Conservation (phyloP, 139 green algal genomes). For the Picochlorum sp. region DNA sequence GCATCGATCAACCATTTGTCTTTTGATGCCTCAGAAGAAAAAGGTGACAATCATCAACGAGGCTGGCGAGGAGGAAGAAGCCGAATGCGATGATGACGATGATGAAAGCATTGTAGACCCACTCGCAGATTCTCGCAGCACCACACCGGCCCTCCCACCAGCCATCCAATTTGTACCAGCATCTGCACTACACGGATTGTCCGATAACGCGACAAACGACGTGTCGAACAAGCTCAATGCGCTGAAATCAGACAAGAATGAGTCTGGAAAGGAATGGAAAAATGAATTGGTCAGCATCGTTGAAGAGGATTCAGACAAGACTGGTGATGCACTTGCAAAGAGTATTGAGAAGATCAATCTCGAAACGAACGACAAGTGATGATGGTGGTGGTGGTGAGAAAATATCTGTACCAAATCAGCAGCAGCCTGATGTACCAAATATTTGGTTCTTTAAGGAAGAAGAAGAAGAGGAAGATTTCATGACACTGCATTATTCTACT, state of each 20-base stretch:
- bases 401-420: too few relatives aligned
- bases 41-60: background rate
- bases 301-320: background rate
- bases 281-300: conserved; percentile 3
- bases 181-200: background rate
- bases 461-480: background rate
- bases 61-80: background rate
- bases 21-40: conserved; percentile 21
- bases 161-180: conserved; percentile 14
- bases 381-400: too few relatives aligned
- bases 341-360: background rate
- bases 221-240: background rate
- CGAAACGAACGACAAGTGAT: background rate
- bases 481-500: background rate
- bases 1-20: conserved; percentile 52
- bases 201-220: background rate
- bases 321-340: background rate
- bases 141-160: background rate
- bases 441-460: too few relatives aligned
- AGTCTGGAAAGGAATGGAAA: background rate
- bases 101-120: conserved; percentile 13
- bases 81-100: conserved; percentile 9
- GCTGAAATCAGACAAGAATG: background rate
- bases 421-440: too few relatives aligned
- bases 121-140: background rate